Evolutionary conservation across 306 rosid genomes (phyloP).

Genomic region (Begonia loranthoides): DNA sequence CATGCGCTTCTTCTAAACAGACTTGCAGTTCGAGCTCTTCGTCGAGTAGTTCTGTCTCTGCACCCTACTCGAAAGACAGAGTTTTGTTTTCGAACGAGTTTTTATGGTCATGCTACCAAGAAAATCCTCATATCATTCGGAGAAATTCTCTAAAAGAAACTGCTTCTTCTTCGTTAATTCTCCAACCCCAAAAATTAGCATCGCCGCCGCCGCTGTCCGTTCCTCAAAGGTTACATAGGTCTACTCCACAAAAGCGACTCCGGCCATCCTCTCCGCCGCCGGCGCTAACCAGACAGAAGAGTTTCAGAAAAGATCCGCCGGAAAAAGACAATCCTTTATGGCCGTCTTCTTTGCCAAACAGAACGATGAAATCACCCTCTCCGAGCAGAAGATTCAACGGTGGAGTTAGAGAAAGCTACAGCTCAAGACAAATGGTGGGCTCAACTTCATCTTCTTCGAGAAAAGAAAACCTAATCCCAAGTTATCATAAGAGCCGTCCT

Average conservation of each 20-base stretch:
- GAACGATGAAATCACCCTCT: slow-evolving; percentile 41
- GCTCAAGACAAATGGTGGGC: slow-evolving; percentile 11
- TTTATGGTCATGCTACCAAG: slow-evolving; percentile 48
- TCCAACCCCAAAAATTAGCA: neutral
- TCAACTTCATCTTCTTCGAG: slow-evolving; percentile 14
- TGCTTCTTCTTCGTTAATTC: slow-evolving; percentile 4
- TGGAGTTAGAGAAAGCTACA: slow-evolving; percentile 9
- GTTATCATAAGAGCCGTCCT: slow-evolving; percentile 9
- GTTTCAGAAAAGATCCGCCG: slow-evolving; percentile 38
- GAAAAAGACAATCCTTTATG: slow-evolving; percentile 13
- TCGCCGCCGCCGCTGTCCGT: slow-evolving; percentile 2
- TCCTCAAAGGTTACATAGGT: slow-evolving; percentile 5
- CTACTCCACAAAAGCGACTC: slow-evolving; percentile 39
- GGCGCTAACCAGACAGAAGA: slow-evolving; percentile 46
- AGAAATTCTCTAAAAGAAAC: slow-evolving; percentile 43
- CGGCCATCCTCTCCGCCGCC: slow-evolving; percentile 45
- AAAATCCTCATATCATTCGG: slow-evolving; percentile 53
- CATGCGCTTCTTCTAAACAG: slow-evolving; percentile 25
- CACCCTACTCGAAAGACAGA: slow-evolving; percentile 29
- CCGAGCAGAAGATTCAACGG: slow-evolving; percentile 38
- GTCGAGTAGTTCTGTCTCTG: slow-evolving; percentile 32
- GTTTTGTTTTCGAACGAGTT: slow-evolving; percentile 59
- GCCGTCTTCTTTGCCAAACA: slow-evolving; percentile 13
- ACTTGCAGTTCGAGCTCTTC: slow-evolving; percentile 19
- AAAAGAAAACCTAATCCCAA: slow-evolving; percentile 21